Evolutionary conservation across 2,329 filamentous ascomycete species (phyloP), one percentile per base, ranked within the genome.

Genomic region (Ciborinia camelliae): DNA sequence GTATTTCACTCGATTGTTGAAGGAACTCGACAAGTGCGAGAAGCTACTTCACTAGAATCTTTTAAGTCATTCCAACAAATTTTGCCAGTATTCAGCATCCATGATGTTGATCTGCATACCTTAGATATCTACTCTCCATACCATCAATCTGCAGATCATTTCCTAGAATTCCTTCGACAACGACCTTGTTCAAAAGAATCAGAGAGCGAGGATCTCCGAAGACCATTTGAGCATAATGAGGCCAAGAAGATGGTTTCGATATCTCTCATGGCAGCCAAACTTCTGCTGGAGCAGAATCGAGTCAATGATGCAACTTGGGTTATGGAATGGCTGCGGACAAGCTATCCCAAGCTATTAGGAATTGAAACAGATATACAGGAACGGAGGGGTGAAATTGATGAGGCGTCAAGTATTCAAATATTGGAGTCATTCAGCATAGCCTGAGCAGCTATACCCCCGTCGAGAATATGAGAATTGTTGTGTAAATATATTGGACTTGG

Each of bases 391-490:
- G 41, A 64, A 41, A 23, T 67, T 26, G 68, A 70, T 30, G 72
- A 74, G 51, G 71, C 71, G 12, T 68, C 69, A 35, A 71, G 66
- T 60, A 65, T 74, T 32, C 66, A 71, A 55, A 50, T 73, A 26
- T 60, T 75, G 37, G 70, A 71, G 37, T 54, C 60, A 23, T 57
- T 71, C 9, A 67, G 62, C 45, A 50, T 72, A 50, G 62, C 67
- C 23, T 70, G 51, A 68, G 20, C 9, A 37, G 28, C 4, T 15
- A 15, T 1, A 32, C 39, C 23, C 10, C 4, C 20, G 41, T 14
- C 10, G 14, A 30, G 10, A 28, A 12, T 6, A 20, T 14, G 10
- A 37, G n/a, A 1, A 30, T 15, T 26, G 9, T 5, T 26, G 3
- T 51, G 59, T 52, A 43, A 35, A 28, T 52, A 23, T 28, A 61